Base-by-base conservation (phyloP, 805 yeast species). In the Kodamaea sagamina region DNA sequence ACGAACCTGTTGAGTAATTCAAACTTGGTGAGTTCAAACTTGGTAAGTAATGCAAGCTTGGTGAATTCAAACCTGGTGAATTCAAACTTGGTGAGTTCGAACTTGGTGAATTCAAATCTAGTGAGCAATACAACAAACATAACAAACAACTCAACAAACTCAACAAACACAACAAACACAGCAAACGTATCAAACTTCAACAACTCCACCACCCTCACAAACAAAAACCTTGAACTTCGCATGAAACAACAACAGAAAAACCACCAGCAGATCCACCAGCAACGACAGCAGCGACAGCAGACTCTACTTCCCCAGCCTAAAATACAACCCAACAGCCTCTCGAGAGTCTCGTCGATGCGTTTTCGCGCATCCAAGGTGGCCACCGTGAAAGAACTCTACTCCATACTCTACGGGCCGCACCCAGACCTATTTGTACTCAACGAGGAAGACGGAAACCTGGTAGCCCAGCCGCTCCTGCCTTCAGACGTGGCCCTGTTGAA, bases 251-350 rank as follows among this genome's bases (percentile, higher is more conserved):
- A 42, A 24, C 47, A 42, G 12, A 36, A 39, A n/a, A 31, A 34
- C 15, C 36, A 34, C 18, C 41, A 37, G 18, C 48, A 41, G 17
- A 41, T 34, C 7, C 42, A 41, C 26, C 47, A 41, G 17, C 48
- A 44, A 32, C 36, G 42, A 26, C 39, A 41, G 13, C 21, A 32
- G 12, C 15, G 22, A 8, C 46, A 15, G 15, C 6, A 15, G 2
- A 13, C 34, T 4, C 34, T 13, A 10, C 7, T 5, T 4, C 34
- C 17, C 12, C 34, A 15, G 17, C 15, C 11, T 13, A 38, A 6
- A 17, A 34, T 17, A 24, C 19, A 19, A n/a, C 24, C 6, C 17
- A 19, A 34, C 37, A 19, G 27, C 26, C 27, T 12, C 13, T 5
- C 22, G 12, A 19, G 37, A 34, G 17, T 19, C 12, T 26, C 37